Evolutionary conservation across 2,329 filamentous ascomycete species (phyloP).

Genomic region (Colletotrichum gloeosporioides): DNA sequence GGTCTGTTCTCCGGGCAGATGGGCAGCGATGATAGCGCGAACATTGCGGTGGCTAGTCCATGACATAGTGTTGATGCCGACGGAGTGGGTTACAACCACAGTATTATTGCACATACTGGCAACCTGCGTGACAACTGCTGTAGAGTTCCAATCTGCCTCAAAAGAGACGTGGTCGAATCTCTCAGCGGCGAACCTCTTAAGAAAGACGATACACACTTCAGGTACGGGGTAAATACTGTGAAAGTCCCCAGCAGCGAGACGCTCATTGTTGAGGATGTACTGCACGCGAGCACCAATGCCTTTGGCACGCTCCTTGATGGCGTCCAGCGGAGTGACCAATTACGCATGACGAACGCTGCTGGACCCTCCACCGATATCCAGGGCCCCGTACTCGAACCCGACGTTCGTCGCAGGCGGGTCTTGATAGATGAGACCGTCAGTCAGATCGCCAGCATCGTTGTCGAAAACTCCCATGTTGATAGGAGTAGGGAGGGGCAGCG

Average conservation of each 20-base stretch:
- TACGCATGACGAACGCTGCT: slow-evolving; percentile 68
- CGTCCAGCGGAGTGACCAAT: slow-evolving; percentile 68
- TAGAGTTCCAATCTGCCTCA: slow-evolving; percentile 68
- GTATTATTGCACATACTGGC: slow-evolving; percentile 57
- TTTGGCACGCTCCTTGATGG: slow-evolving; percentile 63
- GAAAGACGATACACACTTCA: slow-evolving; percentile 72
- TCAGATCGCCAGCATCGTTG: slow-evolving; percentile 63
- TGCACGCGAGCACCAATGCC: slow-evolving; percentile 58
- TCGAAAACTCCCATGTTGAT: slow-evolving; percentile 66
- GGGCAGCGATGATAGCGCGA: slow-evolving; percentile 77
- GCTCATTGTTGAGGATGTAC: slow-evolving; percentile 46
- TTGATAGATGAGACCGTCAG: background rate
- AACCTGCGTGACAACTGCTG: slow-evolving; percentile 60
- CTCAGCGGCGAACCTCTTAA: slow-evolving; percentile 72
- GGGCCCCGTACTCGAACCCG: slow-evolving; percentile 64
- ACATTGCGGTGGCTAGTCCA: slow-evolving; percentile 70
- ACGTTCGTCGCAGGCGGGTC: slow-evolving; percentile 28
- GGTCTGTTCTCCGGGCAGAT: slow-evolving; percentile 77
- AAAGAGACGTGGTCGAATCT: slow-evolving; percentile 64
- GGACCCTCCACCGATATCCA: slow-evolving; percentile 73
- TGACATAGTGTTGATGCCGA: slow-evolving; percentile 61
- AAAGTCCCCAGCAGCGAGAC: slow-evolving; percentile 55
- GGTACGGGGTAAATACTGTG: slow-evolving; percentile 53
- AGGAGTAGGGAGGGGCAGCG: slow-evolving; percentile 62
- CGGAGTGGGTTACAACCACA: slow-evolving; percentile 67